A percentile compares a stretch with the other conserved stretches of the same genome.
These are phyloP conservation scores for Nannizziopsis arthrosporioides DNA, from an alignment of 2,329 filamentous ascomycete genomes.

Conservation along the genomic window DNA sequence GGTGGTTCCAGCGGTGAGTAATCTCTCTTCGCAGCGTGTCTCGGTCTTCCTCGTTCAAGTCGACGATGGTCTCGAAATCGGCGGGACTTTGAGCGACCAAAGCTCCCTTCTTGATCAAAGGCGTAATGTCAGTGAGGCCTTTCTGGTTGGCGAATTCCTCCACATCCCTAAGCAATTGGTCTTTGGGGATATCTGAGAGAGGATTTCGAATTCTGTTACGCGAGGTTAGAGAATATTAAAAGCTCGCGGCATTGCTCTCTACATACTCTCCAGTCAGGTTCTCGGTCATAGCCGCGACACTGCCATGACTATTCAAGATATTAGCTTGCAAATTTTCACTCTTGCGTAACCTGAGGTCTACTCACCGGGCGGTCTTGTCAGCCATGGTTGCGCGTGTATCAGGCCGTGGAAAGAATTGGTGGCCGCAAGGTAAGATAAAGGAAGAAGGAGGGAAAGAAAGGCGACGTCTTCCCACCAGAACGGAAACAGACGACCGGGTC, in stretches of 20 bases:
- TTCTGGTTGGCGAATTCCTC: slow-evolving; percentile 42
- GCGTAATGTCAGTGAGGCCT: slow-evolving; percentile 47
- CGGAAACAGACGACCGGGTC: not conserved
- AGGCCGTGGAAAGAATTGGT: slow-evolving; percentile 12
- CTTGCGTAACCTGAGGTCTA: no score
- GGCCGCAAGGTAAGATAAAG: not conserved
- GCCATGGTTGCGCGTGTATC: slow-evolving; percentile 6
- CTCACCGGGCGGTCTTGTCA: no score
- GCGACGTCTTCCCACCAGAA: not conserved
- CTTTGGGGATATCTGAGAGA: slow-evolving; percentile 23
- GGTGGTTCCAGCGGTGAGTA: slow-evolving; percentile 38
- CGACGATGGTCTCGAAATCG: slow-evolving; percentile 50
- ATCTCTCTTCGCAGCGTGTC: slow-evolving; percentile 34
- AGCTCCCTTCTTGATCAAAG: slow-evolving; percentile 41
- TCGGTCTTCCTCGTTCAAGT: slow-evolving; percentile 44
- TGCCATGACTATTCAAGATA: slow-evolving; percentile 2
- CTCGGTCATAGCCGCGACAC: slow-evolving; percentile 21
- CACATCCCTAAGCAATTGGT: slow-evolving; percentile 23
- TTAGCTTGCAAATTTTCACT: no score
- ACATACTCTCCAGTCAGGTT: slow-evolving; percentile 28
- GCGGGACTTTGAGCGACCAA: slow-evolving; percentile 60
- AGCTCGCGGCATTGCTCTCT: not conserved
- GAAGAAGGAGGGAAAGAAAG: not conserved
- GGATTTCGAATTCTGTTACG: slow-evolving; percentile 28
- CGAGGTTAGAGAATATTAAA: not conserved